These are phyloP conservation scores for Capsaspora owczarzaki DNA, from an alignment of 78 protist genomes.

Conservation along the genomic window DNA sequence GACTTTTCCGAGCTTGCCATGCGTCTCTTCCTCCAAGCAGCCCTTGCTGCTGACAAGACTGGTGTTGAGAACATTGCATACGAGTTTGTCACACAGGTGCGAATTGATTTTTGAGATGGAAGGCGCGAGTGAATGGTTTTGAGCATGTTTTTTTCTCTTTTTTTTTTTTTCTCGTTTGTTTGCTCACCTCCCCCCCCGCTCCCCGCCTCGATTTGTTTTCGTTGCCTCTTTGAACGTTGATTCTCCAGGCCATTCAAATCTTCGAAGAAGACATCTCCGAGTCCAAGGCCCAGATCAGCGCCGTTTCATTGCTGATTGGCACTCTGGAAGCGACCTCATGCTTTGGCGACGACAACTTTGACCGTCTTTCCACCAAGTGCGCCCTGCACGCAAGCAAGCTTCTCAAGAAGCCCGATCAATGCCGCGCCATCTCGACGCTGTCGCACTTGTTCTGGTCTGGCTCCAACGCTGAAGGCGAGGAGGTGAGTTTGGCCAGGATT, in stretches of 20 bases:
- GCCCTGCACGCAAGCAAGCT: constrained; percentile 52
- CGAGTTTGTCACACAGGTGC: constrained; percentile 30
- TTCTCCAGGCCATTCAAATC: constrained; percentile 66
- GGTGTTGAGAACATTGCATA: constrained; percentile 12
- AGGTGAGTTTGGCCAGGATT: too few relatives aligned
- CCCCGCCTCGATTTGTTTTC: not conserved
- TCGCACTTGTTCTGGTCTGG: constrained; percentile 81
- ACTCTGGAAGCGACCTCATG: constrained; percentile 36
- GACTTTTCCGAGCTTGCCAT: constrained; percentile 50
- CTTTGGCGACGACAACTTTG: constrained; percentile 70
- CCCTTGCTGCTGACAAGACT: not conserved
- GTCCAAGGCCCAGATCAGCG: constrained; percentile 51
- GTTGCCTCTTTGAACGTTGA: not conserved
- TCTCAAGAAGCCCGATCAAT: constrained; percentile 81
- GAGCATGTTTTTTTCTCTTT: not conserved
- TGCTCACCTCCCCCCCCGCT: not conserved
- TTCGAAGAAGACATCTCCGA: constrained; percentile 87
- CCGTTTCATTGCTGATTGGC: constrained; percentile 49
- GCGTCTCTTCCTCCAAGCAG: constrained; percentile 59
- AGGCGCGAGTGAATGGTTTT: not conserved
- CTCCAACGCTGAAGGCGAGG: not conserved
- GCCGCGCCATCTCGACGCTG: constrained; percentile 54
- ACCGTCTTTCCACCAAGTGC: constrained; percentile 49
- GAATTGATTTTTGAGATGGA: not conserved
- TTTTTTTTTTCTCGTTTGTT: not conserved